phyloP scores from a whole-genome alignment of 768 basidiomycete species.

The Guyanaporus albipodus region DNA sequence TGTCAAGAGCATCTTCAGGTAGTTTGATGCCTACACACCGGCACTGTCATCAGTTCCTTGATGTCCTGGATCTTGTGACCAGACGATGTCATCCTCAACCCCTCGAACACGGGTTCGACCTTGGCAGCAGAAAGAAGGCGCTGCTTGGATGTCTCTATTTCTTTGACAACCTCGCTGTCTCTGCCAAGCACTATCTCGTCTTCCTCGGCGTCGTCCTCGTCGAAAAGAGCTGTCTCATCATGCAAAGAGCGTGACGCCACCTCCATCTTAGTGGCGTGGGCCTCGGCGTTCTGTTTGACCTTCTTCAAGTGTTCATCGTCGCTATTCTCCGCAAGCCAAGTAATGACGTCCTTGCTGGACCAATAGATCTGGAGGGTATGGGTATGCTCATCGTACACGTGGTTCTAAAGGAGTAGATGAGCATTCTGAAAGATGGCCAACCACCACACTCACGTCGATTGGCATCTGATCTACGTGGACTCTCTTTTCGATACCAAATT shows the following conservation, averaged over 20 bases:
- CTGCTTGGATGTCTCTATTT: conserved; percentile 70
- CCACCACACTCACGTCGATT: conserved; percentile 65
- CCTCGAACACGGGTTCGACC: conserved; percentile 77
- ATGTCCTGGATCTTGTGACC: conserved; percentile 98
- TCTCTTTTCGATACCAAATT: conserved; percentile 98
- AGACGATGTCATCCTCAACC: conserved; percentile 61
- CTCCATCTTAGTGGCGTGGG: conserved; percentile 89
- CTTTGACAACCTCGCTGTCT: conserved; percentile 36
- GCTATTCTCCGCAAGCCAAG: conserved; percentile 91
- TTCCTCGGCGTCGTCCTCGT: conserved; percentile 78
- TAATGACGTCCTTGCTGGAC: conserved; percentile 92
- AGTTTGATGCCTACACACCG: conserved; percentile 50
- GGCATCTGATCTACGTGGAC: conserved; percentile 99
- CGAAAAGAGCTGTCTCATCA: conserved; percentile 85
- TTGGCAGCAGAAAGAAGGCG: conserved; percentile 73
- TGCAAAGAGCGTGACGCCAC: conserved; percentile 80
- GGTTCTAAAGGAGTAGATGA: conserved; percentile 58
- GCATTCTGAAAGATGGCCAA: not conserved
- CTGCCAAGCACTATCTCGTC: conserved; percentile 80
- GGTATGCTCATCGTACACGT: conserved; percentile 93
- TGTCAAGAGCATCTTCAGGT: conserved; percentile 2
- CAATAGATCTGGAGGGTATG: conserved; percentile 94
- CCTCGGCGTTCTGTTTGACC: conserved; percentile 89
- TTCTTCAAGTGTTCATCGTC: conserved; percentile 96
- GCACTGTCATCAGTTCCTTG: conserved; percentile 88